Evolutionary conservation across 2,329 filamentous ascomycete species (phyloP), one percentile per base, ranked within the genome.

Genomic region (Aspergillus intermedius): DNA sequence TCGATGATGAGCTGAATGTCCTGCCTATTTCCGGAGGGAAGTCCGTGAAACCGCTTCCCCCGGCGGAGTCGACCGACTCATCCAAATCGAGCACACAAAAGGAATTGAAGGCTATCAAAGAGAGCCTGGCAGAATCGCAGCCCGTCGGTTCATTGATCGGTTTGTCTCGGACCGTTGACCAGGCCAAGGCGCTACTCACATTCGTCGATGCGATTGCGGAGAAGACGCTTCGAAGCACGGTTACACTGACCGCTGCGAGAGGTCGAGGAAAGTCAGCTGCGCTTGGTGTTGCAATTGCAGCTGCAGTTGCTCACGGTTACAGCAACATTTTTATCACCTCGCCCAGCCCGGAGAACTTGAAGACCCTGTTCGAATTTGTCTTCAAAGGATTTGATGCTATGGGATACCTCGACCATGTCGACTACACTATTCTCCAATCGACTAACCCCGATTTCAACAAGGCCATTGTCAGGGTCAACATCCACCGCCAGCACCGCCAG

Each of bases 271-370:
- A 98, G 73, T 98, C 93, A 17, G 94, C 93, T 15, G 93, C 93
- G 22, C 80, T 98, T 61, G 93, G 93, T 71, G 85, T 98, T 45
- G 90, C 93, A 3, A 87, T 98, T 40, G 93, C 93, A 3, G 90
- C 93, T 2, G 94, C 94, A 1, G 81, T 98, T 41, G 91, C 93
- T 1, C 88, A 97, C 65, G 93, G 93, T 22, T 98, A 98, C 72
- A 95, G 90, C 75, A 98, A 98, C 69, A 95, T 98, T 61, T 98
- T 98, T 72, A 95, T 98, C 65, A 98, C 93, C 1, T 97, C 91
- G 1, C 91, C 91, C 0, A 96, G 89, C 52, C 93, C 93, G 0
- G 94, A 98, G 72, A 98, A 98, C 72, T 77, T 98, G 77, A 98
- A 97, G 74, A 98, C 93, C 0, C 77, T 98, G 6, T 98, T 98